phyloP scores from a whole-genome alignment of 306 rosid genomes.

The Cucumis melo region DNA sequence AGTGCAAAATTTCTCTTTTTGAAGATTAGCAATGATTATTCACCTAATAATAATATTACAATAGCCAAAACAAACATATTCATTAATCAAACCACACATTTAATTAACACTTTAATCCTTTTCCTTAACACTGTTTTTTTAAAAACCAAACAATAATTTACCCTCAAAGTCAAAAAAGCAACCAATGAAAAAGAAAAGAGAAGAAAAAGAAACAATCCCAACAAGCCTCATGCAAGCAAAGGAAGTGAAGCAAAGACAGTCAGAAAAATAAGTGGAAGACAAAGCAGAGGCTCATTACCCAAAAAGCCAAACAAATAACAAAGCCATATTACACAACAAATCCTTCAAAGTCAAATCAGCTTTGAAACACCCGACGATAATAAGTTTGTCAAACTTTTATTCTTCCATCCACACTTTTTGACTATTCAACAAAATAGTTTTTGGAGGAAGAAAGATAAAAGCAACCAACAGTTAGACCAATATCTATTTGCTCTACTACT shows the following conservation, averaged over 20 bases:
- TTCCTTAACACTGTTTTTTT: neutral
- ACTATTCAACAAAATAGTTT: neutral
- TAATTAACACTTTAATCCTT: neutral
- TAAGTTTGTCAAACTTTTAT: neutral
- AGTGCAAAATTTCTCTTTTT: neutral
- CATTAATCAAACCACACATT: neutral
- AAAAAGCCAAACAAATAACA: neutral
- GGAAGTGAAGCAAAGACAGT: neutral
- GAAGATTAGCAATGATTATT: neutral
- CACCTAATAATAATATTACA: neutral
- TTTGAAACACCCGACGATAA: neutral
- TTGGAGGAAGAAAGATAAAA: neutral
- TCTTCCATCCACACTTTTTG: neutral
- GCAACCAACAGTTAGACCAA: neutral
- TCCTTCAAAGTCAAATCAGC: neutral
- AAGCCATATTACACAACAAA: neutral
- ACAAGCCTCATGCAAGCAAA: neutral
- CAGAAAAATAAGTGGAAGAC: neutral
- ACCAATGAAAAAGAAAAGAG: neutral
- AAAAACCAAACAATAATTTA: neutral
- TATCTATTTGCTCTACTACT: neutral
- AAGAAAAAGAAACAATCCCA: neutral
- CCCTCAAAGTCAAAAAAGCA: neutral
- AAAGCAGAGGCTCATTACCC: slow-evolving; percentile 4
- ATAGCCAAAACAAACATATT: neutral